phyloP scores from a whole-genome alignment of 2,329 filamentous ascomycete species.

The Exophiala sp. region DNA sequence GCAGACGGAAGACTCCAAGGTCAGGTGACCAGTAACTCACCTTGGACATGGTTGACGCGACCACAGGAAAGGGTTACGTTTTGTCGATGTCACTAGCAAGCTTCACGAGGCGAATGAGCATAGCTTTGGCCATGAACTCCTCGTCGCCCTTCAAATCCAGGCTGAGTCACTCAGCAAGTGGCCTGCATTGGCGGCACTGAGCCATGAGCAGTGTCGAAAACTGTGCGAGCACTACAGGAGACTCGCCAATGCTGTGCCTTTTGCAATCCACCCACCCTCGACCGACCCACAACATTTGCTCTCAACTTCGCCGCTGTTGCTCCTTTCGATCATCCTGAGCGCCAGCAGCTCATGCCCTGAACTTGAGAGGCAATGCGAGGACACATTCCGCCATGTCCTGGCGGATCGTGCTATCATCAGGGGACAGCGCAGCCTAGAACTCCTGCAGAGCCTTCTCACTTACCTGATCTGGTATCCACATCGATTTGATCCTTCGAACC shows the following conservation, averaged over 20 bases:
- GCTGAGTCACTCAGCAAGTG: not conserved
- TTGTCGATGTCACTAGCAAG: not conserved
- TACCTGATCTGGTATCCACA: conserved; percentile 55
- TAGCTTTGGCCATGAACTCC: too few species aligned
- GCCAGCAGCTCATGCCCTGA: conserved; percentile 8
- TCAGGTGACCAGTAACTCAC: not conserved
- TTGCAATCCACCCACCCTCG: conserved; percentile 1
- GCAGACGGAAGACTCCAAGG: conserved; percentile 2
- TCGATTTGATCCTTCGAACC: conserved; percentile 30
- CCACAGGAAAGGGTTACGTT: not conserved
- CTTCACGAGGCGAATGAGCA: too few species aligned
- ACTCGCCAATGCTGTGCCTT: conserved; percentile 5
- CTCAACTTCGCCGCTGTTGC: conserved; percentile 2
- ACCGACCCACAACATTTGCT: not conserved
- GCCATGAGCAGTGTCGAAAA: not conserved
- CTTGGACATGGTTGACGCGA: not conserved
- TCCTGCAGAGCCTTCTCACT: conserved; percentile 56
- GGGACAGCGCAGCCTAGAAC: conserved; percentile 56
- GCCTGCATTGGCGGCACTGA: conserved; percentile 2
- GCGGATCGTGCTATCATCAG: conserved; percentile 51
- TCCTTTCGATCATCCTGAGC: conserved; percentile 10
- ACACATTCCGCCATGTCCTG: conserved; percentile 13
- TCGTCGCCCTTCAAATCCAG: not conserved
- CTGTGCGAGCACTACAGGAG: conserved; percentile 7
- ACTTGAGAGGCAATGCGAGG: conserved; percentile 11